Evolutionary conservation across 2,329 filamentous ascomycete genomes (phyloP).

Genomic region (Beauveria scarabaeidicola): DNA sequence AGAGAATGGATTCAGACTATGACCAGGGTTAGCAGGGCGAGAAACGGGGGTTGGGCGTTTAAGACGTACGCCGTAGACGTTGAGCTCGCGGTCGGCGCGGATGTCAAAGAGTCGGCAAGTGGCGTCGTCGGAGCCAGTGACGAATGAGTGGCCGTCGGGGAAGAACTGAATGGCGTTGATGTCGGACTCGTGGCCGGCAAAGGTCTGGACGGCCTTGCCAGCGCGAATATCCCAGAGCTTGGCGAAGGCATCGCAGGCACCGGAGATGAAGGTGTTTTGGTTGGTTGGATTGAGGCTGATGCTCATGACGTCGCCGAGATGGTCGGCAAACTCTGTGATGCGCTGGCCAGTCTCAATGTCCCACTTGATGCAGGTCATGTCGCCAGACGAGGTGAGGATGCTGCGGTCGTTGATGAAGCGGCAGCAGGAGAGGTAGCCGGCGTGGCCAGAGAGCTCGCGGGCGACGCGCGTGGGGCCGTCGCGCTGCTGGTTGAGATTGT

Average conservation of each 20-base stretch:
- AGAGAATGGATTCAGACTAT: slow-evolving; percentile 93
- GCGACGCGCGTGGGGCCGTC: slow-evolving; percentile 97
- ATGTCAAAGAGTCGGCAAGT: slow-evolving; percentile 97
- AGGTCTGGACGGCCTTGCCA: slow-evolving; percentile 96
- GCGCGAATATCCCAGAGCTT: slow-evolving; percentile 99
- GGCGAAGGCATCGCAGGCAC: slow-evolving; percentile 95
- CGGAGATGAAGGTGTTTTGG: slow-evolving; percentile 98
- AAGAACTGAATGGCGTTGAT: slow-evolving; percentile 99
- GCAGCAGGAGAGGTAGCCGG: slow-evolving; percentile 95
- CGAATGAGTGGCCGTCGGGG: slow-evolving; percentile 96
- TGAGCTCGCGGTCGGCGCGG: slow-evolving; percentile 75
- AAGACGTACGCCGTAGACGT: slow-evolving; percentile 56
- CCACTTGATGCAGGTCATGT: slow-evolving; percentile 99
- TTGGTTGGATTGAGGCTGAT: slow-evolving; percentile 99
- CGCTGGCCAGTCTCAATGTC: slow-evolving; percentile 97
- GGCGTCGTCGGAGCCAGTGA: slow-evolving; percentile 94
- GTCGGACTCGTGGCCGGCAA: slow-evolving; percentile 95
- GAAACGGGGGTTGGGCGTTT: not conserved
- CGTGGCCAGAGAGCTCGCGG: slow-evolving; percentile 91
- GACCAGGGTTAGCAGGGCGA: slow-evolving; percentile 14
- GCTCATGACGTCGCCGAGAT: slow-evolving; percentile 98
- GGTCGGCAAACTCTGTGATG: slow-evolving; percentile 95
- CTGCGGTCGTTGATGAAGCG: slow-evolving; percentile 97
- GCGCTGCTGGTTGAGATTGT: slow-evolving; percentile 89
- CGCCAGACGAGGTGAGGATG: slow-evolving; percentile 94